phyloP scores from a whole-genome alignment of 169 alveolate genomes.

The Plasmodium vivax region DNA sequence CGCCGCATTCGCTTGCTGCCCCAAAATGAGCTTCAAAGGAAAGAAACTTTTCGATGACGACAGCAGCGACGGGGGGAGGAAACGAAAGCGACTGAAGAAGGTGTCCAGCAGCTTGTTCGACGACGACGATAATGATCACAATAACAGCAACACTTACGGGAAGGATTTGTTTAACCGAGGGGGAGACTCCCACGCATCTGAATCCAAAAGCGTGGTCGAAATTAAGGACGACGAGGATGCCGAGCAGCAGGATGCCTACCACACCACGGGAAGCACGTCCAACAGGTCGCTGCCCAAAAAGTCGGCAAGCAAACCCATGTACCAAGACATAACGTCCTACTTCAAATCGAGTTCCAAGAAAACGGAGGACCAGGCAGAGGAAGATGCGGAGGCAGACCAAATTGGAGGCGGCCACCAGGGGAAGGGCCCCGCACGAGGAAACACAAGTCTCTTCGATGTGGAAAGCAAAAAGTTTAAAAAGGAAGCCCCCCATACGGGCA shows the following conservation, averaged over 20 bases:
- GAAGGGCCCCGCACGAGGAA: conserved; percentile 11
- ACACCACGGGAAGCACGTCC: background rate
- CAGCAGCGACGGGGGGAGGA: conserved; percentile 39
- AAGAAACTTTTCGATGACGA: conserved; percentile 15
- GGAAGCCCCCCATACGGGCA: background rate
- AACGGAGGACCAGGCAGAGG: background rate
- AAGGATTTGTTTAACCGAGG: background rate
- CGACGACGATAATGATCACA: conserved; percentile 1
- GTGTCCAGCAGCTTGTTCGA: conserved; percentile 32
- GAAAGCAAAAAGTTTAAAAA: background rate
- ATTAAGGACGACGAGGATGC: conserved; percentile 13
- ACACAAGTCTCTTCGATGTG: background rate
- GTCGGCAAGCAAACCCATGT: background rate
- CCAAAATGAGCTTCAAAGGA: conserved; percentile 35
- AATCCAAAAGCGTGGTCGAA: background rate
- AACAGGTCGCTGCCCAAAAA: background rate
- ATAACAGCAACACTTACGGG: too few species aligned
- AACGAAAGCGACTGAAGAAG: conserved; percentile 46
- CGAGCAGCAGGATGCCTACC: background rate
- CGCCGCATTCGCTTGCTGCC: background rate
- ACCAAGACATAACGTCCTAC: conserved; percentile 45
- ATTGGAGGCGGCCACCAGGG: background rate
- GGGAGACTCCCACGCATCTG: background rate
- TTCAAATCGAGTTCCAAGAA: conserved; percentile 30
- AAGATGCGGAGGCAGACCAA: background rate